These are phyloP conservation scores for Lasiodiplodia gonubiensis DNA, from an alignment of 2,329 filamentous ascomycete species.

Conservation along the genomic window DNA sequence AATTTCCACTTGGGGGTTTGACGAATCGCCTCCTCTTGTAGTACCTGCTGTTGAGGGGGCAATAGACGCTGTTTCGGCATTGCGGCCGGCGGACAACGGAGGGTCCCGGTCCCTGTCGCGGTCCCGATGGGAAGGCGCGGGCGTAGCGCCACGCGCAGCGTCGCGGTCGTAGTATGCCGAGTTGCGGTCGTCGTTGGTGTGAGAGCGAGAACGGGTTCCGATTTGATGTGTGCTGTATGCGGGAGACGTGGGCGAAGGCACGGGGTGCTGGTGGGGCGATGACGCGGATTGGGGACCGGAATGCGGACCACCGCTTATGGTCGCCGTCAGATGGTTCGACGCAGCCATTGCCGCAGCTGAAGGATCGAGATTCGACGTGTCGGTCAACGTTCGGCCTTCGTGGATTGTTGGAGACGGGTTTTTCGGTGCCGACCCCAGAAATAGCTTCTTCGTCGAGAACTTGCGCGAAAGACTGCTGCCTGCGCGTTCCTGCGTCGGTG, in stretches of 20 bases:
- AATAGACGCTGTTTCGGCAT: conserved; percentile 34
- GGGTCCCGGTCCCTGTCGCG: conserved; percentile 33
- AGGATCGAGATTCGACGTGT: conserved; percentile 53
- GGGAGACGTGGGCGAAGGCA: conserved; percentile 35
- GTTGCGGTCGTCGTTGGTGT: conserved; percentile 36
- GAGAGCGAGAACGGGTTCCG: conserved; percentile 30
- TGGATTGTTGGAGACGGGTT: conserved; percentile 58
- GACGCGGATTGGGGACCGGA: conserved; percentile 39
- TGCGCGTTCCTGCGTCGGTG: conserved; percentile 45
- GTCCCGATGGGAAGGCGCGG: conserved; percentile 21
- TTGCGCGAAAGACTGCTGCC: conserved; percentile 58
- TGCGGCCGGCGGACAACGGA: conserved; percentile 44
- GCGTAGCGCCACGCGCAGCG: conserved; percentile 10
- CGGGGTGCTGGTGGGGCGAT: conserved; percentile 47
- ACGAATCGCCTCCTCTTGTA: conserved; percentile 32
- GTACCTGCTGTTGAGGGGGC: conserved; percentile 23
- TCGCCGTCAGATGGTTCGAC: conserved; percentile 57
- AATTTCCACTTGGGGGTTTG: conserved; percentile 76
- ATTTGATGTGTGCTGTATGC: conserved; percentile 28
- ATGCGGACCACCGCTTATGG: conserved; percentile 45
- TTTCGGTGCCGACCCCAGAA: conserved; percentile 55
- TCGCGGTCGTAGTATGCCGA: conserved; percentile 19
- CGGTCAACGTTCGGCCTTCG: conserved; percentile 49
- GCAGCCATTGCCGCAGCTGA: conserved; percentile 58
- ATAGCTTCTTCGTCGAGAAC: conserved; percentile 60